Base-by-base conservation (phyloP, 495 filamentous ascomycete genomes). In the Aspergillus cristatus region DNA sequence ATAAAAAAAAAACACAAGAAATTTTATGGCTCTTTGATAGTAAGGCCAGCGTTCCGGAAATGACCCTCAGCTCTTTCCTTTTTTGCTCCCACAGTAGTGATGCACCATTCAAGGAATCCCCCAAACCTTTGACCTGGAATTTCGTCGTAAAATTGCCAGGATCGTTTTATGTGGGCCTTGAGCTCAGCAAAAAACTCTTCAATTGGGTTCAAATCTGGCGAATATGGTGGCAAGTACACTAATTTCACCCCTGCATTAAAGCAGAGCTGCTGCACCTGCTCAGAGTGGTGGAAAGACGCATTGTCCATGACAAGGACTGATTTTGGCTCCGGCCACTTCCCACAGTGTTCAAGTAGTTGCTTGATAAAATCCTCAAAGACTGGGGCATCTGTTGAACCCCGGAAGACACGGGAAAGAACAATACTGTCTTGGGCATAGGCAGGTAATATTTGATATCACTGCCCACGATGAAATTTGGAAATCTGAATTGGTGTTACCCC, bases 341-440 rank as follows among this genome's bases (percentile, higher is more conserved):
- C 42, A 34, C 42, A 58, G 28, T 60, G 41, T 17, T 30, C 46
- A 11, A 55, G n/a, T n/a, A n/a, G 45, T 46, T 64, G 39, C 39
- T 68, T 51, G 22, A 60, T 46, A 45, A 62, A 66, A 36, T 58
- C 51, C 38, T 63, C 44, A 43, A 63, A 66, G 14, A 60, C 33
- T 13, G 29, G 31, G 34, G 42, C 50, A 46, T 63, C 52, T 17
- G 47, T 63, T 16, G 50, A 51, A 36, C 62, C 60, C 32, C 50
- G 38, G 39, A 60, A 67, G 6, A 63, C 49, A 10, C 43, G 48
- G 18, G 37, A 45, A n/a, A 55, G 31, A 31, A 57, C 32, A 32
- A 61, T 43, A 16, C 62, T 55, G 40, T 62, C 51, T 40, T 58
- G 44, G 37, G 43, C 48, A 48, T 65, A 65, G 13, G 55, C 60